Percentiles rank a stretch among this genome's conserved stretches.
Conservation (phyloP, 306 rosid genomes). For the Macrotyloma uniflorum region DNA sequence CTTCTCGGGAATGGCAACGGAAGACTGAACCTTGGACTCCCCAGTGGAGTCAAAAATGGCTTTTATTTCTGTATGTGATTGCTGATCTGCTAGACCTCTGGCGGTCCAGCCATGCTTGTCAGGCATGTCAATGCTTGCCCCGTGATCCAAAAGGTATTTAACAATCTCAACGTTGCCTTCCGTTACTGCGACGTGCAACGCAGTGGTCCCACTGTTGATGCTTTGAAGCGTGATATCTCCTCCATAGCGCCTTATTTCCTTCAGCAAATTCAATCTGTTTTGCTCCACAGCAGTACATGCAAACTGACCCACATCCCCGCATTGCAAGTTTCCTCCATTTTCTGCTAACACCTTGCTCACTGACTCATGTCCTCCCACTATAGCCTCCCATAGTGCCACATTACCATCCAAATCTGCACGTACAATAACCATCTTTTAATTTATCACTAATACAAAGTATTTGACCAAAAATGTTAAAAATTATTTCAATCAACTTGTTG, state of each 20-base stretch:
- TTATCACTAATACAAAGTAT: background rate
- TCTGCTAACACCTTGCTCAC: conserved; percentile 57
- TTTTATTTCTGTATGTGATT: conserved; percentile 71
- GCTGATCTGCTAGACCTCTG: conserved; percentile 80
- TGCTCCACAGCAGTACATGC: conserved; percentile 73
- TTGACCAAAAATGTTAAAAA: no score
- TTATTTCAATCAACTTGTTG: background rate
- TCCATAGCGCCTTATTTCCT: conserved; percentile 56
- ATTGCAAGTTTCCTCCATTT: conserved; percentile 63
- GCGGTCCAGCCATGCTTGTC: conserved; percentile 78
- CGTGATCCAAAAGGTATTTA: conserved; percentile 62
- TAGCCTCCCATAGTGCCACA: conserved; percentile 89
- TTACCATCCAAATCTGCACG: conserved; percentile 74
- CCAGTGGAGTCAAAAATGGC: conserved; percentile 52
- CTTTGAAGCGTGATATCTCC: conserved; percentile 64
- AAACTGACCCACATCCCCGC: conserved; percentile 67
- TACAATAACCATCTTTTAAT: background rate
- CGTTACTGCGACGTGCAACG: conserved; percentile 79
- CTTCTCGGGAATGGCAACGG: conserved; percentile 43
- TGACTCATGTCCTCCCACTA: conserved; percentile 60
- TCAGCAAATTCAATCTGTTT: conserved; percentile 59
- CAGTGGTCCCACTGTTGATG: conserved; percentile 55
- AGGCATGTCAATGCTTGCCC: conserved; percentile 67
- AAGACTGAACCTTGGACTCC: conserved; percentile 50
- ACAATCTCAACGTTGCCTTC: conserved; percentile 71